These are phyloP conservation scores for Dictyostelium citrinum DNA, from an alignment of 78 protist species.

Conservation along the genomic window DNA sequence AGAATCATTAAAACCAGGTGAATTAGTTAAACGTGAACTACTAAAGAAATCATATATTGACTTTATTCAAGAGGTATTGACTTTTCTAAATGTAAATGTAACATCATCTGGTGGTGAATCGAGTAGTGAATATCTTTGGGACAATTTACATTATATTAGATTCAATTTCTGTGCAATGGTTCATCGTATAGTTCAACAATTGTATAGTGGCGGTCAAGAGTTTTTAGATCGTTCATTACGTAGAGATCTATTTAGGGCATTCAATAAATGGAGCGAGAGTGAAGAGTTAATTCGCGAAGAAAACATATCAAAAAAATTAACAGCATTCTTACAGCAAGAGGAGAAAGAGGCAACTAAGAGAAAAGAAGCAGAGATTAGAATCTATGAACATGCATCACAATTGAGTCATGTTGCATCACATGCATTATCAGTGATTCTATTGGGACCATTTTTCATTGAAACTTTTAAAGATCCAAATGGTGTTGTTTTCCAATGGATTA, in stretches of 20 bases:
- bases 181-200: conserved; percentile 63
- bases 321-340: conserved; percentile 40
- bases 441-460: conserved; percentile 68
- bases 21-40: conserved; percentile 38
- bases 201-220: conserved; percentile 61
- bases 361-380: conserved; percentile 37
- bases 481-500: conserved; percentile 75
- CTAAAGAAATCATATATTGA: conserved; percentile 40
- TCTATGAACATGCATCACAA: conserved; percentile 71
- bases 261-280: conserved; percentile 66
- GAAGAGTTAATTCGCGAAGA: conserved; percentile 63
- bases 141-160: conserved; percentile 48
- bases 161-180: conserved; percentile 66
- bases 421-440: conserved; percentile 45
- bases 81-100: background rate
- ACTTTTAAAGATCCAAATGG: conserved; percentile 62
- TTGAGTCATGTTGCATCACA: conserved; percentile 59
- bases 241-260: conserved; percentile 40
- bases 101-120: conserved; percentile 16
- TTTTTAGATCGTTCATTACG: conserved; percentile 37
- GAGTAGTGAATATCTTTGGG: conserved; percentile 54
- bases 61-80: conserved; percentile 48
- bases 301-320: background rate
- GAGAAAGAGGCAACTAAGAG: conserved; percentile 58
- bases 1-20: conserved; percentile 64